Evolutionary conservation across 2,329 filamentous ascomycete species (phyloP).

Genomic region (Curvularia hawaiiensis): DNA sequence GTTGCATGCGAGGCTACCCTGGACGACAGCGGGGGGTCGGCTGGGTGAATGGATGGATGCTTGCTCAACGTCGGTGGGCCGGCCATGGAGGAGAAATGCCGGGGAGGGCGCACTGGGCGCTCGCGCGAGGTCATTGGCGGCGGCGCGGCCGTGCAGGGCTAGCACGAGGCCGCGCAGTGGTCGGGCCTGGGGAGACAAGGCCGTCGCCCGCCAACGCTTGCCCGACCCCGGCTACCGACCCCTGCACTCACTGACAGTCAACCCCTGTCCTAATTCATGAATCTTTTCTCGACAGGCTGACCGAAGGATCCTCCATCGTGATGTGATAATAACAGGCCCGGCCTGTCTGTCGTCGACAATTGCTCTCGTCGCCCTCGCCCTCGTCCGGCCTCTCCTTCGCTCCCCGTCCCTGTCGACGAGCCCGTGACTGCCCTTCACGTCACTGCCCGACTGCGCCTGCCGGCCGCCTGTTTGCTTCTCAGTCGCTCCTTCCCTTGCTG

Average conservation of each 20-base stretch:
- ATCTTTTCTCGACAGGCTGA: slow-evolving; percentile 19
- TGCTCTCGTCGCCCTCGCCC: neutral
- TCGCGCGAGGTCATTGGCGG: slow-evolving; percentile 19
- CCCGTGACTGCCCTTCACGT: neutral
- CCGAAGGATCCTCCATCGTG: slow-evolving; percentile 19
- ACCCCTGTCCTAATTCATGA: slow-evolving; percentile 20
- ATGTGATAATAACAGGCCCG: slow-evolving; percentile 21
- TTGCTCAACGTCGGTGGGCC: slow-evolving; percentile 13
- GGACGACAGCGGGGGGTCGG: slow-evolving; percentile 5
- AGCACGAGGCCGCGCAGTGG: slow-evolving; percentile 15
- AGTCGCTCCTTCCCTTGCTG: slow-evolving; percentile 33
- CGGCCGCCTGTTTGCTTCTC: slow-evolving; percentile 10
- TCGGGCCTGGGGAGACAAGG: slow-evolving; percentile 20
- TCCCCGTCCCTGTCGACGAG: neutral
- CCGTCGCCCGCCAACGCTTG: slow-evolving; percentile 31
- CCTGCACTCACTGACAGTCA: slow-evolving; percentile 28
- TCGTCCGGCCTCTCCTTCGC: neutral
- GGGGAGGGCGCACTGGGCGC: slow-evolving; percentile 23
- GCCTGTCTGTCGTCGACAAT: slow-evolving; percentile 8
- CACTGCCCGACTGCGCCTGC: neutral
- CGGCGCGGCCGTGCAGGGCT: slow-evolving; percentile 27
- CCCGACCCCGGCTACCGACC: slow-evolving; percentile 25
- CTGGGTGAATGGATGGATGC: slow-evolving; percentile 14
- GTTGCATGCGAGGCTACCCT: neutral
- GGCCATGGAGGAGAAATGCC: slow-evolving; percentile 19